Evolutionary conservation across 495 filamentous ascomycete genomes (phyloP).

Genomic region (Barbatosphaeria neglecta): DNA sequence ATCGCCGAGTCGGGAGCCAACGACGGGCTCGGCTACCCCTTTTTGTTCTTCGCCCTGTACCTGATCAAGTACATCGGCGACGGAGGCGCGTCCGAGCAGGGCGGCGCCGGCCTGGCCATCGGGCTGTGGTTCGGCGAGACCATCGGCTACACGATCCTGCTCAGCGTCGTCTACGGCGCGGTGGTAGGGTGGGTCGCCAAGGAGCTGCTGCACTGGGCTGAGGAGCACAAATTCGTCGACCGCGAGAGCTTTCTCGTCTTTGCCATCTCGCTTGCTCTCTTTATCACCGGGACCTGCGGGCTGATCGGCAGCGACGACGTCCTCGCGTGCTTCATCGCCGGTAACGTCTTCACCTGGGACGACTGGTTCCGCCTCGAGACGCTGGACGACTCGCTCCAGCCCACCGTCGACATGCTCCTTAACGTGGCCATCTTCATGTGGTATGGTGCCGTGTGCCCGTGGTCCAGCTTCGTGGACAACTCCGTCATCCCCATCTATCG

Average conservation of each 20-base stretch:
- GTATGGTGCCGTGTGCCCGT: slow-evolving; percentile 83
- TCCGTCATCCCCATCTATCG: slow-evolving; percentile 64
- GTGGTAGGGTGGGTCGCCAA: slow-evolving; percentile 71
- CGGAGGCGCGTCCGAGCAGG: slow-evolving; percentile 27
- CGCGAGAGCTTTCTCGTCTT: slow-evolving; percentile 82
- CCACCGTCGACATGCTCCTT: slow-evolving; percentile 70
- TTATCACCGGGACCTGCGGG: slow-evolving; percentile 77
- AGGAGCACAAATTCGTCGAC: slow-evolving; percentile 73
- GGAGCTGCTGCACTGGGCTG: slow-evolving; percentile 72
- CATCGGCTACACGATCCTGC: slow-evolving; percentile 69
- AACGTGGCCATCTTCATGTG: slow-evolving; percentile 84
- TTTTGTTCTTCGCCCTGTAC: slow-evolving; percentile 76
- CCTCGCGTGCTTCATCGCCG: slow-evolving; percentile 86
- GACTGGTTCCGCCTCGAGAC: slow-evolving; percentile 91
- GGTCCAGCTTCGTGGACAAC: slow-evolving; percentile 58
- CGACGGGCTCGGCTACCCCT: slow-evolving; percentile 89
- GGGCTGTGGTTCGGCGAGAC: slow-evolving; percentile 80
- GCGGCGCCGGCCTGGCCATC: slow-evolving; percentile 59
- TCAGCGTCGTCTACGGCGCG: slow-evolving; percentile 69
- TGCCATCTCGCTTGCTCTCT: slow-evolving; percentile 43
- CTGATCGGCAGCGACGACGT: slow-evolving; percentile 89
- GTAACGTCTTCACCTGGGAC: slow-evolving; percentile 81
- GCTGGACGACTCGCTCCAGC: slow-evolving; percentile 77
- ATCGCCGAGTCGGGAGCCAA: slow-evolving; percentile 86
- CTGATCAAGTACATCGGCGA: slow-evolving; percentile 62